Conservation (phyloP, 768 basidiomycete species). For the Leucosporidium scottii region DNA sequence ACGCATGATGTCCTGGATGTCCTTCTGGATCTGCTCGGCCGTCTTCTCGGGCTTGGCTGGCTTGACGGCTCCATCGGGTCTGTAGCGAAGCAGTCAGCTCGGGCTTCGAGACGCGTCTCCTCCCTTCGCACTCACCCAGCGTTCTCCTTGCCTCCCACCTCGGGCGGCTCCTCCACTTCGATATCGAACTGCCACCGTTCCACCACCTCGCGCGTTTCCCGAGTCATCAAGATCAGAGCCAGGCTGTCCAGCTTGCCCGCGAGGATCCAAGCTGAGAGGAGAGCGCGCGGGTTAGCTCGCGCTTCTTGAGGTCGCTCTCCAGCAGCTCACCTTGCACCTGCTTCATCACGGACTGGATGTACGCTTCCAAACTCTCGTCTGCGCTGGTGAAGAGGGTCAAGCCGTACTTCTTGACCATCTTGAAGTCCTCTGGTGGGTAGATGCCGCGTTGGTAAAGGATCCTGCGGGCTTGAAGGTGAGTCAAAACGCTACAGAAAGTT, state of each 20-base stretch:
- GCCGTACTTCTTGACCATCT: conserved; percentile 97
- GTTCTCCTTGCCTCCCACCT: conserved; percentile 40
- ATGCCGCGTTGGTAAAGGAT: conserved; percentile 95
- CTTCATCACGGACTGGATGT: conserved; percentile 83
- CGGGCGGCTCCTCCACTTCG: conserved; percentile 59
- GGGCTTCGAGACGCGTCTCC: conserved; percentile 1
- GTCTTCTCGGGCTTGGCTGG: conserved; percentile 45
- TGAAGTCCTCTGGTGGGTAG: conserved; percentile 94
- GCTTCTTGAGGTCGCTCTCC: background rate
- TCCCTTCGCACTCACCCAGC: conserved; percentile 46
- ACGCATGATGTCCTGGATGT: conserved; percentile 95
- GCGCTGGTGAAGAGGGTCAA: conserved; percentile 91
- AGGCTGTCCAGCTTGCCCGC: conserved; percentile 87
- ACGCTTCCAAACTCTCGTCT: conserved; percentile 85
- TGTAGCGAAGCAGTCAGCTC: background rate
- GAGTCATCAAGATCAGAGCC: conserved; percentile 90
- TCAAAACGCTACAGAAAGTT: background rate
- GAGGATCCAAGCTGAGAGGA: conserved; percentile 74
- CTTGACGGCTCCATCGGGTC: background rate
- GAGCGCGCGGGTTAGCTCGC: background rate
- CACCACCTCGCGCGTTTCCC: conserved; percentile 80
- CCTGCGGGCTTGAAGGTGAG: conserved; percentile 44
- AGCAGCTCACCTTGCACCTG: conserved; percentile 76
- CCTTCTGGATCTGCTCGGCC: conserved; percentile 76
- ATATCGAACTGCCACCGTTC: conserved; percentile 99